Evolutionary conservation across 1,284 basidiomycete species (phyloP).

Genomic region (Ustilago tritici): DNA sequence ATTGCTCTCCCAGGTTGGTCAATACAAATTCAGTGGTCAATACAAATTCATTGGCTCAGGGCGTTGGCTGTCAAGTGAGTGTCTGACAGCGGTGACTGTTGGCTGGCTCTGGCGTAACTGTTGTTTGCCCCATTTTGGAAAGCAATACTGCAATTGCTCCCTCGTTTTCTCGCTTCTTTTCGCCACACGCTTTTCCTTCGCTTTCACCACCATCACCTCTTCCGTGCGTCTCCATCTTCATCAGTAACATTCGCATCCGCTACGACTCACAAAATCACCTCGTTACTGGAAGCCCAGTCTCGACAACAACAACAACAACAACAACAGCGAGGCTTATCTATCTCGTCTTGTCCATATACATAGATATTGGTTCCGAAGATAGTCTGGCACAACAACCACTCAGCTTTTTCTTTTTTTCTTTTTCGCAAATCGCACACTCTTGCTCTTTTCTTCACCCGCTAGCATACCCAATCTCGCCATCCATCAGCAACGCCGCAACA

Average conservation of each 20-base stretch:
- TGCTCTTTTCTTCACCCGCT: background rate
- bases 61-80: too few relatives aligned
- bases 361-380: conserved; percentile 11
- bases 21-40: background rate
- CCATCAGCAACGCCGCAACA: conserved; percentile 1
- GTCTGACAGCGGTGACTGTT: conserved; percentile 12
- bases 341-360: conserved; percentile 11
- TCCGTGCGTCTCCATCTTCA: background rate
- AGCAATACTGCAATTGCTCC: conserved; percentile 6
- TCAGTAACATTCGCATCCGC: background rate
- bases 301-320: background rate
- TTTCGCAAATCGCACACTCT: conserved; percentile 2
- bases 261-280: background rate
- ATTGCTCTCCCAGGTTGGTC: background rate
- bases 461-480: background rate
- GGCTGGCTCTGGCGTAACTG: conserved; percentile 8
- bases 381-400: conserved; percentile 3
- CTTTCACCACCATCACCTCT: background rate
- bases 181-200: background rate
- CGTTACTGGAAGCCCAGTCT: conserved; percentile 1
- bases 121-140: background rate
- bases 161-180: background rate
- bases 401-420: background rate
- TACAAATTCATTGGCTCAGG: too few relatives aligned
- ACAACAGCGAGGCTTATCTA: background rate